phyloP scores from a whole-genome alignment of 345 rosid genomes.

The Rhizophora apiculata region DNA sequence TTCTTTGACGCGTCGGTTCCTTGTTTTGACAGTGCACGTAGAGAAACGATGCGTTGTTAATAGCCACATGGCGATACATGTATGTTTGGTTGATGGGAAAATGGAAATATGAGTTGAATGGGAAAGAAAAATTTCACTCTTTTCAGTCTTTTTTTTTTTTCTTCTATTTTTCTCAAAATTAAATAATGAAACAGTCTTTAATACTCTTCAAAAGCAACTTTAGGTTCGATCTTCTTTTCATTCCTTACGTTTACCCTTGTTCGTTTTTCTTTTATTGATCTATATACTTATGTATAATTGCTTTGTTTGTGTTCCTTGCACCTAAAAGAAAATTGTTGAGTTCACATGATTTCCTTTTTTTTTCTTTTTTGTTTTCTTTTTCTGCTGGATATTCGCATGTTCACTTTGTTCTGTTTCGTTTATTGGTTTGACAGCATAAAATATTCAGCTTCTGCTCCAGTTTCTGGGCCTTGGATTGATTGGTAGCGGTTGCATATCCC shows the following conservation, averaged over 20 bases:
- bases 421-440: not conserved
- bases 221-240: not conserved
- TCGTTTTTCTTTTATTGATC: not conserved
- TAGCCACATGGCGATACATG: not conserved
- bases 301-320: no score
- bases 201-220: no score
- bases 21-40: not conserved
- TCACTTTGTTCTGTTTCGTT: not conserved
- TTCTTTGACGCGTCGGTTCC: not conserved
- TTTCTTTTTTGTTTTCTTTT: not conserved
- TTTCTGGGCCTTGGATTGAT: no score
- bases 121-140: not conserved
- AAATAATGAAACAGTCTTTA: no score
- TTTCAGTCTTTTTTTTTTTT: no score
- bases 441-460: no score
- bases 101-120: not conserved
- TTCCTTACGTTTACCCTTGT: not conserved
- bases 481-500: no score
- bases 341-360: not conserved
- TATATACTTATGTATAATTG: no score
- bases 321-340: not conserved
- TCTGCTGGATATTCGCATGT: not conserved
- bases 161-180: no score
- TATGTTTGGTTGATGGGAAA: constrained; percentile 2
- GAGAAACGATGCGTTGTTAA: not conserved